phyloP scores from a whole-genome alignment of 2,329 filamentous ascomycete genomes.

The Emergomyces orientalis region DNA sequence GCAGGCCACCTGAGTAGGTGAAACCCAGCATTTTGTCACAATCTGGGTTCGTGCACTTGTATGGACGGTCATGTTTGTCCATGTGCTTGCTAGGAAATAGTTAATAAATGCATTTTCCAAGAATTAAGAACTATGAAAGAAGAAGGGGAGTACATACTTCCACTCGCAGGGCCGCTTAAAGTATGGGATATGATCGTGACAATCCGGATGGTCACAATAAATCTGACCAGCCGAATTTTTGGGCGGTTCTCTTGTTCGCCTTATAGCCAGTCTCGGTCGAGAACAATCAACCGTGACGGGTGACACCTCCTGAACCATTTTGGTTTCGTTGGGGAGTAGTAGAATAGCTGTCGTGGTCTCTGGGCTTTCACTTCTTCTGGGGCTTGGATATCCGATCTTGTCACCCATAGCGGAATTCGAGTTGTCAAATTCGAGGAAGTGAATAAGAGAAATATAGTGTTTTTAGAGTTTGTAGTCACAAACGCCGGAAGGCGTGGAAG shows the following conservation, averaged over 20 bases:
- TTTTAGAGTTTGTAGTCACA: not conserved
- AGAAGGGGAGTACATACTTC: slow-evolving; percentile 57
- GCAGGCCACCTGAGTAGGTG: slow-evolving; percentile 83
- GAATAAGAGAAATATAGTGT: slow-evolving; percentile 2
- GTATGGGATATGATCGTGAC: slow-evolving; percentile 52
- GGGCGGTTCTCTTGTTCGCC: slow-evolving; percentile 43
- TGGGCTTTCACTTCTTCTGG: slow-evolving; percentile 37
- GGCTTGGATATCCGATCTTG: slow-evolving; percentile 36
- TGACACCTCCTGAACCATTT: slow-evolving; percentile 20
- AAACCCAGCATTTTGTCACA: slow-evolving; percentile 91
- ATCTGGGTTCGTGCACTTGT: slow-evolving; percentile 70
- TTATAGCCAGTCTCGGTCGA: slow-evolving; percentile 35
- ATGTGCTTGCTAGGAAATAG: slow-evolving; percentile 64
- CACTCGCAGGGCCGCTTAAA: slow-evolving; percentile 86
- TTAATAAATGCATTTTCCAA: not conserved
- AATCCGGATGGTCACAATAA: slow-evolving; percentile 62
- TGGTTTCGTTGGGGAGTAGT: slow-evolving; percentile 28
- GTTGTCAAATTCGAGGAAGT: slow-evolving; percentile 17
- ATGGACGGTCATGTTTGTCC: slow-evolving; percentile 94
- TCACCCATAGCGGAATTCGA: slow-evolving; percentile 31
- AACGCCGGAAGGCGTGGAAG: not conserved
- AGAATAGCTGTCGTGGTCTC: slow-evolving; percentile 28
- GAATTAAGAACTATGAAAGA: not conserved
- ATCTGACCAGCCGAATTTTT: slow-evolving; percentile 65
- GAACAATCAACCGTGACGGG: slow-evolving; percentile 27